Evolutionary conservation across 169 alveolate species (phyloP).

Genomic region (Plasmodium cynomolgi): DNA sequence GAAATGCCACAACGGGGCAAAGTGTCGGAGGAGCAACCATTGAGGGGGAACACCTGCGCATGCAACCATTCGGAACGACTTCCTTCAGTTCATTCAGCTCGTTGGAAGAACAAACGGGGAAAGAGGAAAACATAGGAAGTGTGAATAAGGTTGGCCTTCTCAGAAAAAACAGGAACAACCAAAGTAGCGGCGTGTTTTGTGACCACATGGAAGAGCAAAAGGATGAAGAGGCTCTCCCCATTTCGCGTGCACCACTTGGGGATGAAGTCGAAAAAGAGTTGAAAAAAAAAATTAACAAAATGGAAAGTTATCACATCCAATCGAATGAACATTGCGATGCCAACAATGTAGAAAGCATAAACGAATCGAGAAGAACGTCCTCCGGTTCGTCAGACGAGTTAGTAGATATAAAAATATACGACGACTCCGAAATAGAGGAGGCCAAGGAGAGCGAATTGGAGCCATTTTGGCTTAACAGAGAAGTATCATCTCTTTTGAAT

Average conservation of each 20-base stretch:
- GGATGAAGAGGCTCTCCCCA: not conserved
- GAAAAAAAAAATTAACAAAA: not conserved
- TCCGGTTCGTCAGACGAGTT: slow-evolving; percentile 28
- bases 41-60: not conserved
- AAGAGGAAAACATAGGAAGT: not conserved
- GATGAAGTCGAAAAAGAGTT: not conserved
- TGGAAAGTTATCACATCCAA: not conserved
- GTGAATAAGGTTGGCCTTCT: not conserved
- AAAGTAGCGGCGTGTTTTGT: not conserved
- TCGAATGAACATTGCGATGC: not conserved
- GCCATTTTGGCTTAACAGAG: slow-evolving; percentile 48
- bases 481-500: slow-evolving; percentile 39
- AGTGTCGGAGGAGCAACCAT: not conserved
- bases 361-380: not conserved
- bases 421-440: slow-evolving; percentile 71
- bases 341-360: not conserved
- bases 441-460: slow-evolving; percentile 35
- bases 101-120: not conserved
- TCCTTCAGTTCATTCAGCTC: not conserved
- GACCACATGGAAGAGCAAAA: not conserved
- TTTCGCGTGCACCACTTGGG: not conserved
- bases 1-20: not conserved
- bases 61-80: not conserved
- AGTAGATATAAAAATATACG: slow-evolving; percentile 58
- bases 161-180: not conserved